Evolutionary conservation across 768 basidiomycete species (phyloP), one percentile per base, ranked within the genome.

Genomic region (Hericium rajendrae): DNA sequence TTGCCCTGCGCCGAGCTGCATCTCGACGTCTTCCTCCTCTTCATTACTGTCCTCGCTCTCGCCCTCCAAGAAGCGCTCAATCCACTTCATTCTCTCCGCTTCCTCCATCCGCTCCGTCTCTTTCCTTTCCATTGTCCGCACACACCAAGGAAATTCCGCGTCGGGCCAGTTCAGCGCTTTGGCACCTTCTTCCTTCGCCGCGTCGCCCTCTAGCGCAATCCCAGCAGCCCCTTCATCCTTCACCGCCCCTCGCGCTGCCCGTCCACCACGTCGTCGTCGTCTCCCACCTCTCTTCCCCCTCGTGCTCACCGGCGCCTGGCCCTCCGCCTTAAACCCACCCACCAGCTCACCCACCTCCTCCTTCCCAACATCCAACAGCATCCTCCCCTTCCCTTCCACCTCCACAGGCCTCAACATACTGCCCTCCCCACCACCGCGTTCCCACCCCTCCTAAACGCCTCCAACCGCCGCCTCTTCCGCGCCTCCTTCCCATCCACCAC

Each of bases 141-240:
- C 66, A 51, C 78, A 78, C 90, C 89, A 92, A 20, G 90, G 89
- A 64, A 90, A 91, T 69, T 83, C 82, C 8, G 74, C 62, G 64
- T 92, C 90, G 6, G 84, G 85, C 89, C 90, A 91, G 65, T 88
- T 84, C 10, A 88, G 86, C 54, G 71, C 60, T n/a, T 56, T 53
- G 12, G 57, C 59, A 15, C 57, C 55, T n/a, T 50, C 43, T 26
- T 49, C 54, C 10, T 39, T 38, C 57, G 48, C 22, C 40, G n/a
- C n/a, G n/a, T 46, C n/a, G 41, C 38, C 13, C 48, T 22, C 43
- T 13, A n/a, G 16, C 57, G 59, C 20, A 22, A 32, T 48, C 38
- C 55, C n/a, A 41, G 52, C 15, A 2, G 2, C 40, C 40, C 13
- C 40, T 18, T 41, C 40, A 2, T 41, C 40, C 12, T 13, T 16